Evolutionary conservation across 2,329 filamentous ascomycete genomes (phyloP), one percentile per base, ranked within the genome.

Genomic region (Endoconidiophora polonica): DNA sequence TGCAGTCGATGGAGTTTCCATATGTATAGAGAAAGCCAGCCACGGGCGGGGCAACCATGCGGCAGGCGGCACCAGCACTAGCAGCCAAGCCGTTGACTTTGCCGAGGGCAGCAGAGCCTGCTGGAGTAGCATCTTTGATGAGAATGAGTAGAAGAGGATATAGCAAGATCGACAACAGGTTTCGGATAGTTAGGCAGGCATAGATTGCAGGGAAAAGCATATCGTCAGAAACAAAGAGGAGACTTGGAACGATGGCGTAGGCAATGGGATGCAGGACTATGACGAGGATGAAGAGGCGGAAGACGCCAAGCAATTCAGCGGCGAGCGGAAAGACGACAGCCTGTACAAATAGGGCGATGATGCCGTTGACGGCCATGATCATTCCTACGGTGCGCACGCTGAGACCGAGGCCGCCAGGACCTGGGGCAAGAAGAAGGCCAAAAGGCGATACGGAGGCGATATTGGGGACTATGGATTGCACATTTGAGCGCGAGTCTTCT

Each of bases 41-140:
- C 14, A 82, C 60, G 0, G 79, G 79, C 4, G 79, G 79, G 0
- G 79, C 77, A 9, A 82, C 64, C 62, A 83, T 85, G 50, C 81
- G 70, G 57, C 77, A 83, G 5, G 74, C 77, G 5, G 77, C 78
- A 23, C 77, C 77, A 2, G 76, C 77, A 52, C 76, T 79, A 46
- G 79, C 78, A 20, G 78, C 77, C 41, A 82, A 62, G 3, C 79
- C 79, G 54, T 83, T 83, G 57, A 83, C 73, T 57, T 71, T 77
- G 47, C 79, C 79, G 38, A 81, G 65, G 5, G 77, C 70, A 40
- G 65, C 66, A 5, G 68, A 64, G 5, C 46, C 46, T 29, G 67
- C 70, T 2, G 77, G 76, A 0, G 76, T 79, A 1, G 76, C 75
- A 58, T 81, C 75, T 62, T 82, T 82, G 67, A 83, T 73, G 29